phyloP scores from a whole-genome alignment of 129 eudicot species.

The sunflower (Helianthus annuus) region DNA sequence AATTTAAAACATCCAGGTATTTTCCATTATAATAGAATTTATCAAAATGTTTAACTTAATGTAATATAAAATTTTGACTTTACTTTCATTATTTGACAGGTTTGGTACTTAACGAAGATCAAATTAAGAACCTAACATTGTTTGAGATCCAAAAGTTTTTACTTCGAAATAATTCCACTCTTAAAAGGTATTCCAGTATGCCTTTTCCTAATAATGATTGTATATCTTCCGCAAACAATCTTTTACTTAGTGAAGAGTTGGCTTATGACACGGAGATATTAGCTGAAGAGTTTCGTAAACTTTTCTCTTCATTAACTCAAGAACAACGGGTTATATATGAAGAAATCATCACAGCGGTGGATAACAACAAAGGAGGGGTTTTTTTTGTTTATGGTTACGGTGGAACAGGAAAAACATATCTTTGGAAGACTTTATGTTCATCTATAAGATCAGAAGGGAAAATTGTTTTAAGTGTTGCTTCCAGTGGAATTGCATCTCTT shows the following conservation, averaged over 20 bases:
- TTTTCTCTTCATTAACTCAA: neutral
- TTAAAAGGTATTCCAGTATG: neutral
- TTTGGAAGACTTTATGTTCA: no score
- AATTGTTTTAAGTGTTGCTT: no score
- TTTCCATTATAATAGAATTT: neutral
- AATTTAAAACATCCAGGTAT: neutral
- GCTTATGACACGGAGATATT: neutral
- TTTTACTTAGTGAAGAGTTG: neutral
- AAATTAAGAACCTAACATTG: neutral
- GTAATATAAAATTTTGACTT: neutral
- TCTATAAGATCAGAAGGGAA: no score
- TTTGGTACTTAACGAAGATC: neutral
- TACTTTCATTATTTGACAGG: neutral
- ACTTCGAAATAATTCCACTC: neutral
- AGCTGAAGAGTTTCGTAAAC: neutral
- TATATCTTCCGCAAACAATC: no score
- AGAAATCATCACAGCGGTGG: neutral
- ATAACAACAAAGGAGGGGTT: neutral
- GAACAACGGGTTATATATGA: neutral
- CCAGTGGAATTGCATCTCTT: no score
- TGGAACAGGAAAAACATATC: neutral
- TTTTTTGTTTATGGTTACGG: neutral
- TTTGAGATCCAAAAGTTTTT: neutral
- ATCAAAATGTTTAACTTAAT: neutral
- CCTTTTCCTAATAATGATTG: neutral